Evolutionary conservation across 2,329 filamentous ascomycete genomes (phyloP).

Genomic region (Aspergillus spinulosporus): DNA sequence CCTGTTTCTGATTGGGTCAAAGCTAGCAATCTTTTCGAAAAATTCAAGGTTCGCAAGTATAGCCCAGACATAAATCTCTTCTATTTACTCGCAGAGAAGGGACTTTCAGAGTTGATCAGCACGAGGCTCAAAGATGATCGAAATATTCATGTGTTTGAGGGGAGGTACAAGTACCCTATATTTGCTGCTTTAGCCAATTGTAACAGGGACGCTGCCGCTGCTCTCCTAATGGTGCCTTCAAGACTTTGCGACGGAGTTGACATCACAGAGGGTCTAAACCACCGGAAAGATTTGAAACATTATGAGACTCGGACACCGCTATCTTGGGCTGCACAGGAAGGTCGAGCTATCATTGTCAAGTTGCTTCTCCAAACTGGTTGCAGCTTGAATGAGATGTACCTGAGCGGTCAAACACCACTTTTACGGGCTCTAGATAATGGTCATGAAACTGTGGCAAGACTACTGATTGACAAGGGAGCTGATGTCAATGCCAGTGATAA

Average conservation of each 20-base stretch:
- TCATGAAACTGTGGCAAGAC: background rate
- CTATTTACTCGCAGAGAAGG: conserved; percentile 21
- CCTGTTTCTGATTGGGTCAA: background rate
- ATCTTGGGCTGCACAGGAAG: background rate
- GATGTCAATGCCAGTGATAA: background rate
- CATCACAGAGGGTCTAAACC: background rate
- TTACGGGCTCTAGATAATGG: background rate
- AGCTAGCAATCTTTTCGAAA: background rate
- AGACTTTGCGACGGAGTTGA: background rate
- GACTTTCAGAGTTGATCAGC: conserved; percentile 14
- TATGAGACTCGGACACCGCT: background rate
- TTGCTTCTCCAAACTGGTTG: background rate
- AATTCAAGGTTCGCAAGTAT: conserved; percentile 23
- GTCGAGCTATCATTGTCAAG: background rate
- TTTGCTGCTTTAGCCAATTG: conserved; percentile 23
- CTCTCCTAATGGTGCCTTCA: background rate
- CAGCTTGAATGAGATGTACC: background rate
- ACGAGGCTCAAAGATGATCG: conserved; percentile 5
- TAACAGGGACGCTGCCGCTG: background rate
- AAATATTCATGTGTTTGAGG: conserved; percentile 8
- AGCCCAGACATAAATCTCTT: conserved; percentile 6
- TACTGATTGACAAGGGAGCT: background rate
- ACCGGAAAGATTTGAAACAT: background rate
- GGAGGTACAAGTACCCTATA: conserved; percentile 19
- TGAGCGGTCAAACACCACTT: background rate